These are phyloP conservation scores for Halteria grandinella DNA, from an alignment of 73 alveolate genomes.

Conservation along the genomic window DNA sequence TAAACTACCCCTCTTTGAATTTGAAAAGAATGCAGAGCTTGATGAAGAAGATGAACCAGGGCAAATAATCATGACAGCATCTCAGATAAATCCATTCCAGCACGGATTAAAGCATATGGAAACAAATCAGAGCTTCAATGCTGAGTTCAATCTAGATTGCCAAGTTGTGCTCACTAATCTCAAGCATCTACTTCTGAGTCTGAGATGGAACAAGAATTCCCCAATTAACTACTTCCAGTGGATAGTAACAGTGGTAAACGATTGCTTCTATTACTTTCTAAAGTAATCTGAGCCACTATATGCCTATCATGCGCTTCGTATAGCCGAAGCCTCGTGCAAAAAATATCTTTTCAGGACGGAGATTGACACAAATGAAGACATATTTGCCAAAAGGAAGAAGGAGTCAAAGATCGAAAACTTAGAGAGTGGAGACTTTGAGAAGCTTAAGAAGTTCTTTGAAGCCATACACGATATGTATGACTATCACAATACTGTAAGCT, in stretches of 20 bases:
- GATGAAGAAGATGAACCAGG: conserved; percentile 67
- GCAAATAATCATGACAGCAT: conserved; percentile 64
- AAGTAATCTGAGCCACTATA: conserved; percentile 66
- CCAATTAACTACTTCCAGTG: conserved; percentile 67
- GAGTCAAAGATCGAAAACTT: not conserved
- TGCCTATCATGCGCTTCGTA: conserved; percentile 65
- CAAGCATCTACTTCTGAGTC: conserved; percentile 34
- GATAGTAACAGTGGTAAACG: conserved; percentile 64
- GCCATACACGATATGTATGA: conserved; percentile 44
- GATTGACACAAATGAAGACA: not conserved
- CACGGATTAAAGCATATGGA: conserved; percentile 34
- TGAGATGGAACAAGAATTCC: conserved; percentile 57
- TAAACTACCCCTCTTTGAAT: conserved; percentile 70
- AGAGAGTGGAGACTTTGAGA: conserved; percentile 2
- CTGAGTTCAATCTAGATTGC: conserved; percentile 64
- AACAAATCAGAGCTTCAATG: conserved; percentile 60
- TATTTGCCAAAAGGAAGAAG: not conserved
- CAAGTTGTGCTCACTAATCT: conserved; percentile 52
- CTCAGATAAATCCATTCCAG: conserved; percentile 64
- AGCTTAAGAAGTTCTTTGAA: conserved; percentile 6
- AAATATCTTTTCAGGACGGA: conserved; percentile 10
- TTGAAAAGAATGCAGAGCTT: conserved; percentile 68
- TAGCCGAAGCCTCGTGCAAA: conserved; percentile 53
- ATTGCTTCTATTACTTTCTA: conserved; percentile 66
- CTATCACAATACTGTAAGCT: conserved; percentile 30